Evolutionary conservation across 176 grass and related monocot genomes (phyloP).

Genomic region (Elymus sibiricus): DNA sequence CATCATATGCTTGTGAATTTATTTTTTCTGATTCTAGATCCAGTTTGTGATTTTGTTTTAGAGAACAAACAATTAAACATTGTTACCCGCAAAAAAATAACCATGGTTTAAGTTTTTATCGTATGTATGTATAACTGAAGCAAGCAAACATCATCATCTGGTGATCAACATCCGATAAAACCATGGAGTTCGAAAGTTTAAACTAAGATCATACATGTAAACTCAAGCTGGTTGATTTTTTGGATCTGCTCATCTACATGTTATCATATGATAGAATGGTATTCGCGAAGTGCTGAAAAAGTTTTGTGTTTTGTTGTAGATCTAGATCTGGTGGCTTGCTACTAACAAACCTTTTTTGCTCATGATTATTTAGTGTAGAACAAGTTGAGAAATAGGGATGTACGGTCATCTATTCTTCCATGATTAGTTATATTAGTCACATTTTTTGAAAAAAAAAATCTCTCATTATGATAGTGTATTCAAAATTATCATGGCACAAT

Average conservation of each 20-base stretch:
- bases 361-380: not conserved
- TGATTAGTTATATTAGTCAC: too few species aligned
- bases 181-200: not conserved
- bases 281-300: not conserved
- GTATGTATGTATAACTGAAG: not conserved
- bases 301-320: not conserved
- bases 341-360: not conserved
- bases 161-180: not conserved
- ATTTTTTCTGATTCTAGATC: not conserved
- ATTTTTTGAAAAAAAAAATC: too few species aligned
- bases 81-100: not conserved
- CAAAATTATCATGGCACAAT: too few species aligned
- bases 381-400: too few species aligned
- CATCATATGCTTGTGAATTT: not conserved
- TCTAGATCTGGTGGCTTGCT: not conserved
- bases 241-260: not conserved
- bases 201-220: not conserved
- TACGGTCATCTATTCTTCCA: too few species aligned
- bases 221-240: not conserved
- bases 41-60: not conserved
- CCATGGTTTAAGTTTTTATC: not conserved
- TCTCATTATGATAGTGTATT: too few species aligned
- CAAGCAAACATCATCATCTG: not conserved
- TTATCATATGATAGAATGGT: not conserved
- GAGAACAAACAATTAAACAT: not conserved